Evolutionary conservation across 345 rosid species (phyloP), one percentile per base, ranked within the genome.

Genomic region (sweet orange (Citrus sinensis)): DNA sequence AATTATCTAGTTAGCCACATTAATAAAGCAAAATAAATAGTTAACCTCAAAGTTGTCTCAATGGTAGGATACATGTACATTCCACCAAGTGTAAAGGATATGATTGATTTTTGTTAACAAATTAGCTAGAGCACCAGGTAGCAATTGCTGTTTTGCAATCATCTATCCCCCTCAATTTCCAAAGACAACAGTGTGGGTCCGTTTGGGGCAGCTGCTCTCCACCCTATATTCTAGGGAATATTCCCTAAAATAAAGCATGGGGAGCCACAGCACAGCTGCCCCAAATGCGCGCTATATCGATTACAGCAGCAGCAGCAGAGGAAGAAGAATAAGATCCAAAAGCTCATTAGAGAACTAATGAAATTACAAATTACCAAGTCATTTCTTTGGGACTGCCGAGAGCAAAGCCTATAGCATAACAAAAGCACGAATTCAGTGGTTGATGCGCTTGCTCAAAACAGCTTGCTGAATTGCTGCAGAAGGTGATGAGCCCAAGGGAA

Each of bases 401-500:
- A 24, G 35, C 54, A 46, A 46, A 46, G 51, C 51, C 51, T 46
- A 46, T 13, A 13, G 51, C 51, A 46, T 10, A 46, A 46, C 39
- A 32, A 34, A 13, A 30, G 62, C 75, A 75, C 32, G 40, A 62
- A 19, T 22, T 73, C 61, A 73, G 51, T 6, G 74, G 74, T 56
- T 5, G 65, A 75, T 59, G 68, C 39, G 46, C 71, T 66, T 70
- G 63, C 34, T 78, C 2, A 67, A 77, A 60, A 10, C 66, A 29
- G 54, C 76, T 27, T 42, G 78, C 58, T 84, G 76, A 75, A 72
- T 68, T 80, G 79, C 30, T 25, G 73, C 64, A 22, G 94, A 85
- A 80, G 91, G 87, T 29, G 89, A 86, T 35, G 80, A 55, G 30
- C 90, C 94, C 60, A 87, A 85, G 25, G 90, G 82, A 25, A 88